A percentile compares a stretch with the other conserved stretches of the same genome.
Conservation (phyloP, 176 grass and related monocot species). For the Rhipidocladum racemiflorum region DNA sequence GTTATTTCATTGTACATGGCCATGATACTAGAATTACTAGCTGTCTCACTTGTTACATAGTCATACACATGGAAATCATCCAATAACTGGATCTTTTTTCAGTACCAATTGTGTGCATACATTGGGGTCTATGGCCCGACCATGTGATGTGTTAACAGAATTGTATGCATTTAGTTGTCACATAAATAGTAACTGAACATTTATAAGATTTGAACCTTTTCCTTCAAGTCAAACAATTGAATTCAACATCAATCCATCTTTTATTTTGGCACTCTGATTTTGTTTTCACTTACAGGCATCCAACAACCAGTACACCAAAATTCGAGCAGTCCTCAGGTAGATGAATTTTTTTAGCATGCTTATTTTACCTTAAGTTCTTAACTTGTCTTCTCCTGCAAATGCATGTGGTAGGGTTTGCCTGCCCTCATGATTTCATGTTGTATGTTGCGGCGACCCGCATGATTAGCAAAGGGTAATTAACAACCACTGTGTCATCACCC, state of each 20-base stretch:
- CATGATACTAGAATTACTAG: background rate
- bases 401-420: background rate
- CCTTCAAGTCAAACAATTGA: background rate
- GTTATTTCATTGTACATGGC: background rate
- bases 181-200: background rate
- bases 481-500: no score
- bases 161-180: slow-evolving; percentile 3
- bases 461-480: no score
- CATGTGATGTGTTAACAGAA: background rate
- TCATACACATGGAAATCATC: background rate
- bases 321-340: slow-evolving; percentile 75
- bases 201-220: slow-evolving; percentile 6
- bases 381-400: background rate
- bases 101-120: background rate
- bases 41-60: background rate
- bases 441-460: no score
- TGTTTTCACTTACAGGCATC: slow-evolving; percentile 44
- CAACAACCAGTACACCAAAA: slow-evolving; percentile 59
- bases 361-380: slow-evolving; percentile 1
- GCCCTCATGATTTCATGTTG: background rate
- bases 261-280: slow-evolving; percentile 29
- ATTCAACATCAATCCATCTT: slow-evolving; percentile 2
- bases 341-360: slow-evolving; percentile 10
- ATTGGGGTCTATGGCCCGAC: background rate
- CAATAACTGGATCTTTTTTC: background rate